Evolutionary conservation across 768 basidiomycete genomes (phyloP).

Genomic region (Tylopilus cervinicoccineus): DNA sequence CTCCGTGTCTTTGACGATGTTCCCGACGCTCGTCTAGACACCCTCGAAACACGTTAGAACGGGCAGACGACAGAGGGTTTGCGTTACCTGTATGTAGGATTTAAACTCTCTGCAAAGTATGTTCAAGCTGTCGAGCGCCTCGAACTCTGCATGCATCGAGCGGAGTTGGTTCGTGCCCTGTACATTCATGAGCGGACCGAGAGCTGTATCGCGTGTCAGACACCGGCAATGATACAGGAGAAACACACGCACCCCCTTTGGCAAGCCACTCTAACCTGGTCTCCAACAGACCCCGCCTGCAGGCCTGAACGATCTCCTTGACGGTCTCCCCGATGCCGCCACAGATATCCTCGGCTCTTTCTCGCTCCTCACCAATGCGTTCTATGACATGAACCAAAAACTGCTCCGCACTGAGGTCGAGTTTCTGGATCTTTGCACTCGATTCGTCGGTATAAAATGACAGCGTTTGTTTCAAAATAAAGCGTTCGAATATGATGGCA

Average conservation of each 20-base stretch:
- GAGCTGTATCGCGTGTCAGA: conserved; percentile 35
- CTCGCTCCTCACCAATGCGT: conserved; percentile 54
- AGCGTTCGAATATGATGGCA: conserved; percentile 48
- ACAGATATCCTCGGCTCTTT: conserved; percentile 49
- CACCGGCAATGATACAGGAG: conserved; percentile 30
- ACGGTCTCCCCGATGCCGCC: conserved; percentile 44
- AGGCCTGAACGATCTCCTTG: conserved; percentile 46
- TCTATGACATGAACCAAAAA: conserved; percentile 50
- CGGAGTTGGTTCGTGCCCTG: conserved; percentile 42
- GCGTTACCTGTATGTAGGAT: conserved; percentile 50
- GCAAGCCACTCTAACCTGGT: conserved; percentile 43
- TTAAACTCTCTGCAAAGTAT: conserved; percentile 60
- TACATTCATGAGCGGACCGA: conserved; percentile 48
- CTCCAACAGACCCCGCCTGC: conserved; percentile 50
- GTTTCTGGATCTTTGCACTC: conserved; percentile 29
- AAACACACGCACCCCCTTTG: conserved; percentile 33
- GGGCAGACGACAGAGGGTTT: no score
- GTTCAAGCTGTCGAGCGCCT: conserved; percentile 50
- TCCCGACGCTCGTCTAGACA: conserved; percentile 49
- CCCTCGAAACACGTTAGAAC: neutral
- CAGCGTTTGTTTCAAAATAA: conserved; percentile 46
- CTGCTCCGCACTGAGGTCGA: conserved; percentile 36
- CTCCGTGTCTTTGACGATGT: conserved; percentile 60
- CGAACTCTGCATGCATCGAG: conserved; percentile 59
- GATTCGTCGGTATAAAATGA: conserved; percentile 57